Conservation (phyloP, 192 early-diverging fungal genomes). For the Podila verticillata region DNA sequence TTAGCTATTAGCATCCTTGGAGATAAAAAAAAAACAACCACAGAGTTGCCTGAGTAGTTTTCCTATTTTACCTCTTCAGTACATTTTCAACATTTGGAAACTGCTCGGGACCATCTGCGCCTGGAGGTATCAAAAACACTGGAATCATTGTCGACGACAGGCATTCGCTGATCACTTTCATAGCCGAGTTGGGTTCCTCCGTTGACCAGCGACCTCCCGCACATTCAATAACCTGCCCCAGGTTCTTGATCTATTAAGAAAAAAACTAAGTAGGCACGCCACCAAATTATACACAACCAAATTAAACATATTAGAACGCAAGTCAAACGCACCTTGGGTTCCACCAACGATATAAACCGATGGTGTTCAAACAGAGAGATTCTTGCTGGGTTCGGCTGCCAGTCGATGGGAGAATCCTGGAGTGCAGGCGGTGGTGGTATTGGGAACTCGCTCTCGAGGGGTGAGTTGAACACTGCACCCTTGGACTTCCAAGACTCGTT, state of each 20-base stretch:
- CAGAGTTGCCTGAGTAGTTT: background rate
- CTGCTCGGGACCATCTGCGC: background rate
- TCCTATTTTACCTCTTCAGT: slow-evolving; percentile 30
- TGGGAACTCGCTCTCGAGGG: slow-evolving; percentile 15
- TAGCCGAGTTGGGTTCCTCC: background rate
- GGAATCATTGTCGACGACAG: slow-evolving; percentile 14
- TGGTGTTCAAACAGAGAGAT: slow-evolving; percentile 12
- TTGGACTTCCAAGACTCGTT: slow-evolving; percentile 26
- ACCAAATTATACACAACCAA: background rate
- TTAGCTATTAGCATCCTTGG: no score
- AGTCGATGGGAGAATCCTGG: slow-evolving; percentile 10
- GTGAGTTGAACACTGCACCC: slow-evolving; percentile 2
- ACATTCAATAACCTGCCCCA: slow-evolving; percentile 30
- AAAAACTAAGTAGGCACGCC: background rate
- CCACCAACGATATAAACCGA: slow-evolving; percentile 29
- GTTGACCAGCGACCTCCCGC: slow-evolving; percentile 24
- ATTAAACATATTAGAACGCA: no score
- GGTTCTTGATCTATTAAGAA: slow-evolving; percentile 11
- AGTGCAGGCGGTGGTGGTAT: slow-evolving; percentile 4
- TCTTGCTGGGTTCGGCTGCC: slow-evolving; percentile 26
- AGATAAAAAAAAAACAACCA: no score
- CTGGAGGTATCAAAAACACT: slow-evolving; percentile 17
- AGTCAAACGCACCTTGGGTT: slow-evolving; percentile 9
- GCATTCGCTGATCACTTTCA: slow-evolving; percentile 12
- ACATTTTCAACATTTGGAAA: slow-evolving; percentile 9